Conservation (phyloP, 2,329 filamentous ascomycete species). For the Fusarium sp. region DNA sequence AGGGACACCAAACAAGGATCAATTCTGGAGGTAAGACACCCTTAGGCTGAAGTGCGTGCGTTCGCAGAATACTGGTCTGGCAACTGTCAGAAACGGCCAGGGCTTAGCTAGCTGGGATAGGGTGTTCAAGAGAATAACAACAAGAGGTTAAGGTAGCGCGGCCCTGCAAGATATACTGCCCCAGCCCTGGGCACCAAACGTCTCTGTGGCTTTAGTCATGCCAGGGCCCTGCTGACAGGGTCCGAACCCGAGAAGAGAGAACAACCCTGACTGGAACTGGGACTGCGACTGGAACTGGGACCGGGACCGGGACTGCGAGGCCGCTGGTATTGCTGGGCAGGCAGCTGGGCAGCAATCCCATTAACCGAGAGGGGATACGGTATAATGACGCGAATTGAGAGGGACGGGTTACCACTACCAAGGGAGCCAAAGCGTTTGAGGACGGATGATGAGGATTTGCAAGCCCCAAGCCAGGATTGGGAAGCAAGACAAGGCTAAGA, state of each 20-base stretch:
- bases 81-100: slow-evolving; percentile 45
- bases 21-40: slow-evolving; percentile 40
- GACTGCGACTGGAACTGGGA: slow-evolving; percentile 17
- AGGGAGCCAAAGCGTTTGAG: slow-evolving; percentile 25
- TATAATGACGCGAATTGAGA: slow-evolving; percentile 20
- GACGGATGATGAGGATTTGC: slow-evolving; percentile 30
- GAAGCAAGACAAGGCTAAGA: slow-evolving; percentile 36
- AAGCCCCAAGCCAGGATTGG: slow-evolving; percentile 29
- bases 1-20: slow-evolving; percentile 39
- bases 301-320: slow-evolving; percentile 8
- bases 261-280: slow-evolving; percentile 31
- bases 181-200: slow-evolving; percentile 26
- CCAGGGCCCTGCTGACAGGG: slow-evolving; percentile 32
- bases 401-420: slow-evolving; percentile 12
- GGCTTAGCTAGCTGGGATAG: slow-evolving; percentile 46
- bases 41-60: slow-evolving; percentile 35
- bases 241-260: slow-evolving; percentile 39
- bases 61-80: slow-evolving; percentile 33
- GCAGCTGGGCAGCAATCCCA: slow-evolving; percentile 31
- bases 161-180: slow-evolving; percentile 49
- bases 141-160: slow-evolving; percentile 45
- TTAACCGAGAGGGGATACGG: slow-evolving; percentile 21
- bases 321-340: slow-evolving; percentile 15
- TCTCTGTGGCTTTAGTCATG: slow-evolving; percentile 41
- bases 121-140: slow-evolving; percentile 42